A percentile compares a stretch with the other conserved stretches of the same genome.
Evolutionary conservation across 139 green algal genomes (phyloP).

Genomic region (Ostreobium quekettii): DNA sequence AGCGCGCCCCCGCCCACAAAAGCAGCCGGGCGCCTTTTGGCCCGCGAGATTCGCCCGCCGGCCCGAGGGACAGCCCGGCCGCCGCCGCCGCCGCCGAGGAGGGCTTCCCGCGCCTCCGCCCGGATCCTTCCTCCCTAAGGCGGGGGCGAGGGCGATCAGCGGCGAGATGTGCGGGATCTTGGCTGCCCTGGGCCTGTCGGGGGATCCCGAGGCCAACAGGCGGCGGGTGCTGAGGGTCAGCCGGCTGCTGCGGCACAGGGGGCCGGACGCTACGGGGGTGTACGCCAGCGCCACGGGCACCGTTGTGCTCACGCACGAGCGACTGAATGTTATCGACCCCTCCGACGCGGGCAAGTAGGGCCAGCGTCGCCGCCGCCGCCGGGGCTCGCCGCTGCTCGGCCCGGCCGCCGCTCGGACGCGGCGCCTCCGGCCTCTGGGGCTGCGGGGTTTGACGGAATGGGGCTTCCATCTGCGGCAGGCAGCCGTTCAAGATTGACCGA

Average conservation of each 20-base stretch:
- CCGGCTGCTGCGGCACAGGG: slow-evolving; percentile 40
- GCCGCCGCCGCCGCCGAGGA: too few species aligned
- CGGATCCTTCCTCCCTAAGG: too few species aligned
- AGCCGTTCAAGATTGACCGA: slow-evolving; percentile 48
- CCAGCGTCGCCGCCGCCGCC: neutral
- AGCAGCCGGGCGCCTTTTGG: too few species aligned
- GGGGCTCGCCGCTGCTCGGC: too few species aligned
- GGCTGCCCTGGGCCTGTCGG: slow-evolving; percentile 37
- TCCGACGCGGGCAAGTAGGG: slow-evolving; percentile 44
- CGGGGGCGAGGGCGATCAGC: too few species aligned
- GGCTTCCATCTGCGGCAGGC: slow-evolving; percentile 31
- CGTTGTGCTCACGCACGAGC: slow-evolving; percentile 49
- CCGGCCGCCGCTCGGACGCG: too few species aligned
- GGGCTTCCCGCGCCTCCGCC: too few species aligned
- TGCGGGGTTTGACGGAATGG: too few species aligned
- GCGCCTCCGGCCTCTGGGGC: too few species aligned
- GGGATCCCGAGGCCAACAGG: slow-evolving; percentile 40
- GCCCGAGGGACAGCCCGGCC: too few species aligned
- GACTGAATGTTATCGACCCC: slow-evolving; percentile 56
- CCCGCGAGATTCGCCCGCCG: too few species aligned
- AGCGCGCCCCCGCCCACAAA: too few species aligned
- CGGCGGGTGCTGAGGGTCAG: slow-evolving; percentile 32
- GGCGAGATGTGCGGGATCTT: slow-evolving; percentile 58
- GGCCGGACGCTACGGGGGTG: slow-evolving; percentile 40
- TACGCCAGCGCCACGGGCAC: slow-evolving; percentile 36